Conservation (phyloP, 176 grass and related monocot genomes). For the Saccharum officinarum region DNA sequence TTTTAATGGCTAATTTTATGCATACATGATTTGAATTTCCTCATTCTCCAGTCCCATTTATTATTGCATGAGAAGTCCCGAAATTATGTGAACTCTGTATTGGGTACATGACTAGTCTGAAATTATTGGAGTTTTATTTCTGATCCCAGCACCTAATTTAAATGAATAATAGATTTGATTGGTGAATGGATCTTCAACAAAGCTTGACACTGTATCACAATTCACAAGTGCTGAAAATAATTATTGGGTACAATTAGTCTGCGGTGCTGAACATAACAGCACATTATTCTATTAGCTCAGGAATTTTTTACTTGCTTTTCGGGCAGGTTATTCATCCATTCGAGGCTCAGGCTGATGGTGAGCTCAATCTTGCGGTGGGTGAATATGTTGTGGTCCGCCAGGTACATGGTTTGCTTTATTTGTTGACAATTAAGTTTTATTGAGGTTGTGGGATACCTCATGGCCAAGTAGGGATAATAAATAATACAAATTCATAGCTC, state of each 20-base stretch:
- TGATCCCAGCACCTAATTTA: background rate
- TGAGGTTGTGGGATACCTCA: background rate
- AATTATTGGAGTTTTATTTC: background rate
- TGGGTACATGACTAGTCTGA: background rate
- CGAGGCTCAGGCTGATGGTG: slow-evolving; percentile 83
- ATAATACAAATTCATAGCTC: slow-evolving; percentile 19
- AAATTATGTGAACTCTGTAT: slow-evolving; percentile 5
- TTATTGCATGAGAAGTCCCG: background rate
- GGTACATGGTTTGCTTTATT: slow-evolving; percentile 46
- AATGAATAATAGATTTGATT: background rate
- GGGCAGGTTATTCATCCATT: slow-evolving; percentile 91
- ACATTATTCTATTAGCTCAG: slow-evolving; percentile 15
- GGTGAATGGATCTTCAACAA: slow-evolving; percentile 20
- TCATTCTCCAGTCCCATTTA: slow-evolving; percentile 12
- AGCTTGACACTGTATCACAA: background rate
- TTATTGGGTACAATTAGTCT: background rate
- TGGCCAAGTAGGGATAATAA: slow-evolving; percentile 17
- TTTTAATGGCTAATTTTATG: slow-evolving; percentile 17
- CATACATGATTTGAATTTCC: background rate
- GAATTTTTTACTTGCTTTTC: slow-evolving; percentile 5
- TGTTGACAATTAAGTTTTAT: background rate
- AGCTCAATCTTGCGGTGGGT: slow-evolving; percentile 80
- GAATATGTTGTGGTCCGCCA: slow-evolving; percentile 87
- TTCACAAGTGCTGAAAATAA: background rate
- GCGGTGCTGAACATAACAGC: background rate